Evolutionary conservation across 257 asterid species (phyloP).

Genomic region (Salvia rosmarinus): DNA sequence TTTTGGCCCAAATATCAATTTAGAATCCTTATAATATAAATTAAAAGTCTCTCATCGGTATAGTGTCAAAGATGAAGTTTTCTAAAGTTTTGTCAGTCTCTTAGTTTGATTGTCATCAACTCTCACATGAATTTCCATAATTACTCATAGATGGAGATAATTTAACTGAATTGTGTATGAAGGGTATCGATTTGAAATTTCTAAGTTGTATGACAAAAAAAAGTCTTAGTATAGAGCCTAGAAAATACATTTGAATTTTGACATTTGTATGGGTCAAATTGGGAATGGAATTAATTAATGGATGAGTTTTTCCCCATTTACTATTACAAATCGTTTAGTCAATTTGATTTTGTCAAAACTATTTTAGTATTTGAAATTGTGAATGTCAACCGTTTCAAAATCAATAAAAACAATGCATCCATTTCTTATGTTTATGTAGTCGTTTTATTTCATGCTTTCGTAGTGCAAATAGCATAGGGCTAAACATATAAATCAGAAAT

Average conservation of each 20-base stretch:
- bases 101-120: too few relatives aligned
- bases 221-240: not conserved
- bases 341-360: not conserved
- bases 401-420: not conserved
- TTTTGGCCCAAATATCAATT: too few relatives aligned
- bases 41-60: too few relatives aligned
- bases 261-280: not conserved
- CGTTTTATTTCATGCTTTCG: not conserved
- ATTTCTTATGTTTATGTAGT: not conserved
- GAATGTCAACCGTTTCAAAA: slow-evolving; percentile 24
- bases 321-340: not conserved
- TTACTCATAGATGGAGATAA: too few relatives aligned
- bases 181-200: not conserved
- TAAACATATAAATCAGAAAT: not conserved
- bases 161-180: not conserved
- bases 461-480: not conserved
- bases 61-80: too few relatives aligned
- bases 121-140: too few relatives aligned
- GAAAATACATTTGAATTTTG: not conserved
- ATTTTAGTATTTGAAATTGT: slow-evolving; percentile 33
- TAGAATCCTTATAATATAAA: too few relatives aligned
- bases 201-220: not conserved
- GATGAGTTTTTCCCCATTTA: not conserved
- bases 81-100: too few relatives aligned
- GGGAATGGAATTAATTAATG: not conserved